phyloP scores from a whole-genome alignment of 148 eudicot species.

The Vaccinium darrowii region DNA sequence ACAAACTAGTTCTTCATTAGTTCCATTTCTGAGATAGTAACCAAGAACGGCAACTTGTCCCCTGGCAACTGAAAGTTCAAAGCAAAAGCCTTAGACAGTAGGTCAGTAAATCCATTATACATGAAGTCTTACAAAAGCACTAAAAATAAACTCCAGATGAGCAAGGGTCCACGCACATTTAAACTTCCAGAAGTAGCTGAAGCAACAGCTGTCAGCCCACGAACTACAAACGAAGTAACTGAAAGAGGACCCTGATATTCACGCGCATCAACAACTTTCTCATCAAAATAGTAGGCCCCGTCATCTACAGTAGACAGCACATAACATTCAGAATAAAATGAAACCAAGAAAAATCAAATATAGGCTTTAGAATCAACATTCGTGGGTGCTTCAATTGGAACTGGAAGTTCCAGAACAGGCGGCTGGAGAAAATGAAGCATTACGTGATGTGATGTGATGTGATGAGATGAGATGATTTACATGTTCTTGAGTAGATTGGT shows the following conservation, averaged over 20 bases:
- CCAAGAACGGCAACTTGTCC: slow-evolving; percentile 84
- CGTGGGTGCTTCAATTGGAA: too few species aligned
- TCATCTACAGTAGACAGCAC: slow-evolving; percentile 52
- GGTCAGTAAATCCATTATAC: too few species aligned
- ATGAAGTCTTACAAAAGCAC: too few species aligned
- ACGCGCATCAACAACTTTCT: slow-evolving; percentile 63
- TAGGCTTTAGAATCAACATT: not conserved
- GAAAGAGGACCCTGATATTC: slow-evolving; percentile 76
- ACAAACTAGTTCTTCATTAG: too few species aligned
- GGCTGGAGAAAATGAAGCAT: too few species aligned
- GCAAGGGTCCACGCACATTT: slow-evolving; percentile 42
- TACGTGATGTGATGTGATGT: too few species aligned
- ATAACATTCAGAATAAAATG: not conserved
- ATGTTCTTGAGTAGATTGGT: too few species aligned
- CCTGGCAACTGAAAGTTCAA: slow-evolving; percentile 65
- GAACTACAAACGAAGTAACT: slow-evolving; percentile 73
- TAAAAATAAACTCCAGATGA: too few species aligned
- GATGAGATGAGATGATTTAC: too few species aligned
- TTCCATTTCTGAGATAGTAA: slow-evolving; percentile 57
- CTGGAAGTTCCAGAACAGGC: too few species aligned
- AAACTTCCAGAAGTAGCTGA: slow-evolving; percentile 62
- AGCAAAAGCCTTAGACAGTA: not conserved
- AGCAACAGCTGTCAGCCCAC: slow-evolving; percentile 79
- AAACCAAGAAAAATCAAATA: not conserved
- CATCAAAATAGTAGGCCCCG: slow-evolving; percentile 88